A percentile compares a stretch with the other conserved stretches of the same genome.
These are phyloP conservation scores for Collariella sp. DNA, from an alignment of 495 filamentous ascomycete genomes.

Conservation along the genomic window DNA sequence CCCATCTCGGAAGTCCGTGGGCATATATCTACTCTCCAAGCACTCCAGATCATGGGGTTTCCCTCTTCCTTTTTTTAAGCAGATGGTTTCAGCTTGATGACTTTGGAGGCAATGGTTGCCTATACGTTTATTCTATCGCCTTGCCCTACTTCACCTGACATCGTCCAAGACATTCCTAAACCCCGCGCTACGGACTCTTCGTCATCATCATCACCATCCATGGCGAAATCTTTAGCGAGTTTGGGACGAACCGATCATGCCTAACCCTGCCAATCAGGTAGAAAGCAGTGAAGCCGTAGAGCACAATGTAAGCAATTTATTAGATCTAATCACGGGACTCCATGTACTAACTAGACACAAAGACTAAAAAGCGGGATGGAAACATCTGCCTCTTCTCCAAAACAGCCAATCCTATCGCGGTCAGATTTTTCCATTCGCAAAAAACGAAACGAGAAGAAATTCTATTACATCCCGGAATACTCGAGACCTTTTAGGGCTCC, in stretches of 20 bases:
- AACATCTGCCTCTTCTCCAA: conserved; percentile 10
- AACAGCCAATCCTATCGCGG: conserved; percentile 4
- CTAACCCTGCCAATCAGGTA: conserved; percentile 1
- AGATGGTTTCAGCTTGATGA: too few species aligned
- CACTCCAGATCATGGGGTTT: too few species aligned
- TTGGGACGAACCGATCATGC: conserved; percentile 4
- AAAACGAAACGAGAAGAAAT: conserved; percentile 7
- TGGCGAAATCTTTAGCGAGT: not conserved
- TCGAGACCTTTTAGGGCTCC: conserved; percentile 3
- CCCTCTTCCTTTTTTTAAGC: too few species aligned
- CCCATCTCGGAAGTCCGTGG: conserved; percentile 4
- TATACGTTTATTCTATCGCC: not conserved
- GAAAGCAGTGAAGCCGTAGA: not conserved
- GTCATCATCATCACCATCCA: not conserved
- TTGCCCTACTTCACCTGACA: not conserved
- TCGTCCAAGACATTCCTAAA: conserved; percentile 6
- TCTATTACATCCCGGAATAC: not conserved
- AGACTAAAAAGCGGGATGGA: conserved; percentile 10
- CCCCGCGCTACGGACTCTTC: not conserved
- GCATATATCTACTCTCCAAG: not conserved
- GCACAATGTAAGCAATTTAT: not conserved
- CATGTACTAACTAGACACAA: not conserved
- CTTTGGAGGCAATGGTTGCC: not conserved
- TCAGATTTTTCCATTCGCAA: conserved; percentile 12
- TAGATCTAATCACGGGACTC: not conserved